Percentiles rank a stretch among this genome's conserved stretches.
Conservation (phyloP, 331 rosid species). For the Malus hybrid region DNA sequence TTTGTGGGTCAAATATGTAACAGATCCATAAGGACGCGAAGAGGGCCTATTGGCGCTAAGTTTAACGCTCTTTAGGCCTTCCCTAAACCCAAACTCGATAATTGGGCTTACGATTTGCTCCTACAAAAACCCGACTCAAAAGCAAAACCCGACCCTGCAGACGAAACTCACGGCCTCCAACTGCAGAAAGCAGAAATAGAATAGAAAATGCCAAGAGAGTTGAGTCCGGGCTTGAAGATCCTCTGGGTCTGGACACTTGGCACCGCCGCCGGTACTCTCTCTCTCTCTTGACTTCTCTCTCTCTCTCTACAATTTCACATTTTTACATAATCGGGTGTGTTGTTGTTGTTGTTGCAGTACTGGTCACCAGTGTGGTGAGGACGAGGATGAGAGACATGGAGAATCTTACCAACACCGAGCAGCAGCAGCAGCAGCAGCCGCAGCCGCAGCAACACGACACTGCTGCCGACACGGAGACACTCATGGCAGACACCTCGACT, state of each 20-base stretch:
- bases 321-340: neutral
- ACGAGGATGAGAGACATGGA: constrained; percentile 53
- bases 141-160: neutral
- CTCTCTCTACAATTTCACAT: neutral
- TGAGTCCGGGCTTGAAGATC: constrained; percentile 77
- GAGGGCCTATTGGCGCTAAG: too few relatives aligned
- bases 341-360: constrained; percentile 24
- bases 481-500: constrained; percentile 9
- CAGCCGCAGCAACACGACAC: neutral
- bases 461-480: constrained; percentile 14
- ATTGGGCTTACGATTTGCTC: too few relatives aligned
- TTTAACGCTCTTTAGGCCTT: too few relatives aligned
- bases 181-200: neutral
- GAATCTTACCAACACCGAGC: constrained; percentile 26
- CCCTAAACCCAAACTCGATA: too few relatives aligned
- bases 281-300: neutral
- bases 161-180: neutral
- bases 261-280: constrained; percentile 64
- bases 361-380: constrained; percentile 48
- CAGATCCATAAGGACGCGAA: too few relatives aligned
- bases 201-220: constrained; percentile 45
- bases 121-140: too few relatives aligned
- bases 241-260: constrained; percentile 91
- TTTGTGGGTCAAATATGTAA: too few relatives aligned
- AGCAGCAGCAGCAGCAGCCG: constrained; percentile 1